phyloP scores from a whole-genome alignment of 176 grass and related monocot species.

The Alopecurus myosuroides region DNA sequence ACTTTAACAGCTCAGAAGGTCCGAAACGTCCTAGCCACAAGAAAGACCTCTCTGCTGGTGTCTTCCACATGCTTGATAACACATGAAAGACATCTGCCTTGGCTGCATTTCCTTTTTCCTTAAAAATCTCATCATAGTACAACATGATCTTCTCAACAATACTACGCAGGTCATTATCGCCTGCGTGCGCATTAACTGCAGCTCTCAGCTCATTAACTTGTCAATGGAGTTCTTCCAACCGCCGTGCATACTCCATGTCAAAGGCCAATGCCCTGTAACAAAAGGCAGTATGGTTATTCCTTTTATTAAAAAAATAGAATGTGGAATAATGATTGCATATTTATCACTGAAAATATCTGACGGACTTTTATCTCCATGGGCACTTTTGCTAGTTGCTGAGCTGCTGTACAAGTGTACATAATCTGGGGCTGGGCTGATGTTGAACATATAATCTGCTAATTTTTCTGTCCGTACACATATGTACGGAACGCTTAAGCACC shows the following conservation, averaged over 20 bases:
- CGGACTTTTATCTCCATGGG: too few species aligned
- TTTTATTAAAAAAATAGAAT: background rate
- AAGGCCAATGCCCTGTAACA: constrained; percentile 75
- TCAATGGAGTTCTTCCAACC: constrained; percentile 91
- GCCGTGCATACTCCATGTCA: constrained; percentile 89
- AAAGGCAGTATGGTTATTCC: constrained; percentile 7
- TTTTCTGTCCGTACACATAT: too few species aligned
- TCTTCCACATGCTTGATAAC: constrained; percentile 99
- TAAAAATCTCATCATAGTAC: constrained; percentile 89
- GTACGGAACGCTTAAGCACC: too few species aligned
- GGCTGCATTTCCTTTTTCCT: constrained; percentile 77
- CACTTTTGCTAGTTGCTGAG: too few species aligned
- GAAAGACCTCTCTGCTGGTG: constrained; percentile 95
- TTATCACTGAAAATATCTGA: constrained; percentile 11
- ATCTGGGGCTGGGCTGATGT: too few species aligned
- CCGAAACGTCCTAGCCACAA: constrained; percentile 94
- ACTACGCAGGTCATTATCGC: constrained; percentile 71
- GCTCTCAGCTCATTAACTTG: constrained; percentile 79
- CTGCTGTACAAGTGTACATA: too few species aligned
- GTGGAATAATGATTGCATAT: constrained; percentile 21
- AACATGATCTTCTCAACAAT: constrained; percentile 74
- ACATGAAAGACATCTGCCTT: constrained; percentile 96
- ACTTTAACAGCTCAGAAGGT: constrained; percentile 93
- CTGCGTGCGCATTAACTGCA: constrained; percentile 89
- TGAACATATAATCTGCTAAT: too few species aligned